Evolutionary conservation across 2,329 filamentous ascomycete species (phyloP).

Genomic region (Parascedosporium putredinis): DNA sequence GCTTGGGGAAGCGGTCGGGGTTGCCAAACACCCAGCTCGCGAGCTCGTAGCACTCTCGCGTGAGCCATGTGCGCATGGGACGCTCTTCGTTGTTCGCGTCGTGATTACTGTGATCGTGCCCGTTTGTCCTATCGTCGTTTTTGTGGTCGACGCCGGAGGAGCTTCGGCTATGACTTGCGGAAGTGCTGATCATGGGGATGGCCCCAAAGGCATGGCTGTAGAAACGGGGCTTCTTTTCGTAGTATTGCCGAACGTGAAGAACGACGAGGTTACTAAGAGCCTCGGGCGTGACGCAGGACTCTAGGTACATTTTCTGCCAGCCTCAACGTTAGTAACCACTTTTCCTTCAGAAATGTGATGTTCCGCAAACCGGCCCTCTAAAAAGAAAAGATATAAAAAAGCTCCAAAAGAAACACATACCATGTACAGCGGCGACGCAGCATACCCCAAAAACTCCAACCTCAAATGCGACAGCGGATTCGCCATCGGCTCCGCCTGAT

Average conservation of each 20-base stretch:
- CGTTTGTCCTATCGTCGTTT: too few relatives aligned
- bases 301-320: neutral
- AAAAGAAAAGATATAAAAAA: neutral
- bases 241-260: conserved; percentile 4
- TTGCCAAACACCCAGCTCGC: conserved; percentile 1
- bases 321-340: neutral
- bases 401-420: neutral
- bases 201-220: conserved; percentile 3
- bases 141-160: too few relatives aligned
- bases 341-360: too few relatives aligned
- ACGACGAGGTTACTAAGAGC: neutral
- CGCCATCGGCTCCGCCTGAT: neutral
- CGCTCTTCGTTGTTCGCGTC: neutral
- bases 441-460: conserved; percentile 3
- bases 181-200: neutral
- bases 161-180: too few relatives aligned
- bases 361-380: too few relatives aligned
- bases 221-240: neutral
- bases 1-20: neutral
- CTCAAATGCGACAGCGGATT: neutral
- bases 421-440: neutral
- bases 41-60: neutral
- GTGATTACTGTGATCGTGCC: neutral
- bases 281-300: neutral
- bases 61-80: neutral